Conservation (phyloP, 2,329 filamentous ascomycete species). For the Colletotrichum cuscutae region DNA sequence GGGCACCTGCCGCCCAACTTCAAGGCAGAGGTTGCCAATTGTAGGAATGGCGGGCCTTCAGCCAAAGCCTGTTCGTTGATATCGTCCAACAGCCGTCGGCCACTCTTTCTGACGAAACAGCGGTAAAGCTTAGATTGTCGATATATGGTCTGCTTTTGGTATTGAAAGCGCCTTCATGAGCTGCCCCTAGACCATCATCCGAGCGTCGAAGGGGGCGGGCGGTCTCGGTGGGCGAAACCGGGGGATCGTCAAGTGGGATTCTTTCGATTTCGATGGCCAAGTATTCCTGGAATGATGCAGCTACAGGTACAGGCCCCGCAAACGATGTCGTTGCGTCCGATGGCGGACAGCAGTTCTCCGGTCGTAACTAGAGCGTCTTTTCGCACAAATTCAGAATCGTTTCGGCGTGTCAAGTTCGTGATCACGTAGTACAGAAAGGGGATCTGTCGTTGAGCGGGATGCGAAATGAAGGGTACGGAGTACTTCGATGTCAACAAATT, state of each 20-base stretch:
- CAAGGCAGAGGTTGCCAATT: conserved; percentile 18
- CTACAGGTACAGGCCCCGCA: conserved; percentile 24
- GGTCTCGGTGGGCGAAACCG: conserved; percentile 14
- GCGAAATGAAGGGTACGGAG: conserved; percentile 27
- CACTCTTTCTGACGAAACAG: background rate
- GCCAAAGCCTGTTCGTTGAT: background rate
- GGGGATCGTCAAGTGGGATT: conserved; percentile 23
- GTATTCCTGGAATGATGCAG: conserved; percentile 29
- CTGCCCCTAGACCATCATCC: conserved; percentile 12
- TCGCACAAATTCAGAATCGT: conserved; percentile 12
- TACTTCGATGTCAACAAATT: conserved; percentile 35
- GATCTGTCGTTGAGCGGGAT: conserved; percentile 27
- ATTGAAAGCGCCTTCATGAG: conserved; percentile 5
- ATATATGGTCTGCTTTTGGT: background rate
- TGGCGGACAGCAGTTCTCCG: background rate
- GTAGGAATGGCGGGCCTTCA: conserved; percentile 24
- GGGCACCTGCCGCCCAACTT: conserved; percentile 33
- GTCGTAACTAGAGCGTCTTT: conserved; percentile 1
- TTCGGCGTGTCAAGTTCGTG: conserved; percentile 28
- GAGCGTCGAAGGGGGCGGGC: background rate
- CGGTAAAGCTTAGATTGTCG: conserved; percentile 2
- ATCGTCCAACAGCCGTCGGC: background rate
- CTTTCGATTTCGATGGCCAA: conserved; percentile 19
- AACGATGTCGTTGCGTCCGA: conserved; percentile 6
- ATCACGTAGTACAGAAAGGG: conserved; percentile 31